Evolutionary conservation across 306 rosid species (phyloP).

Genomic region (Alnus glutinosa): DNA sequence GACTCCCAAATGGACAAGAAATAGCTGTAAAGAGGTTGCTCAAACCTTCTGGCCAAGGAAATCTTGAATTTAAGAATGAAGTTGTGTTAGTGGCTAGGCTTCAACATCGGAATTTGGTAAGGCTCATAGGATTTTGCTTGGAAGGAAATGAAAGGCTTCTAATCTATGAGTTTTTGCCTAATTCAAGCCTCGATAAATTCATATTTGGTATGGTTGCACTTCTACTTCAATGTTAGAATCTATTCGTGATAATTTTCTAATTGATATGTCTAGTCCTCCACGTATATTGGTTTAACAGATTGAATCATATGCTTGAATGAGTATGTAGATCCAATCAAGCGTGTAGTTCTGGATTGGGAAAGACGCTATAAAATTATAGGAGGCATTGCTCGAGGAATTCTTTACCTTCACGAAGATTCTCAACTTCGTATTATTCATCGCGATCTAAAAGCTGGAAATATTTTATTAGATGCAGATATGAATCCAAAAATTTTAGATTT

Average conservation of each 20-base stretch:
- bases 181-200: neutral
- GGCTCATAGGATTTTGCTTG: neutral
- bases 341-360: neutral
- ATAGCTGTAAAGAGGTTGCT: neutral
- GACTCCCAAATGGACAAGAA: neutral
- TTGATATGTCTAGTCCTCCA: neutral
- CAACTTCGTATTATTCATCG: neutral
- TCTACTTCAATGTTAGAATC: neutral
- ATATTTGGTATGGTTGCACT: neutral
- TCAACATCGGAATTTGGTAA: neutral
- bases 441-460: neutral
- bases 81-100: neutral
- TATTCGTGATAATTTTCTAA: neutral
- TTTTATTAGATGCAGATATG: neutral
- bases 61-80: neutral
- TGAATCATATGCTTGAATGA: neutral
- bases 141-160: constrained; percentile 6
- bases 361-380: neutral
- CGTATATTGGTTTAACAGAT: neutral
- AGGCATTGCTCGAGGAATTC: neutral
- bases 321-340: neutral
- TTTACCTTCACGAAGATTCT: neutral
- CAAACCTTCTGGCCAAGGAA: neutral
- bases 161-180: neutral
- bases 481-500: neutral